These are phyloP conservation scores for Fragaria ananassa DNA, from an alignment of 306 rosid genomes.

Conservation along the genomic window DNA sequence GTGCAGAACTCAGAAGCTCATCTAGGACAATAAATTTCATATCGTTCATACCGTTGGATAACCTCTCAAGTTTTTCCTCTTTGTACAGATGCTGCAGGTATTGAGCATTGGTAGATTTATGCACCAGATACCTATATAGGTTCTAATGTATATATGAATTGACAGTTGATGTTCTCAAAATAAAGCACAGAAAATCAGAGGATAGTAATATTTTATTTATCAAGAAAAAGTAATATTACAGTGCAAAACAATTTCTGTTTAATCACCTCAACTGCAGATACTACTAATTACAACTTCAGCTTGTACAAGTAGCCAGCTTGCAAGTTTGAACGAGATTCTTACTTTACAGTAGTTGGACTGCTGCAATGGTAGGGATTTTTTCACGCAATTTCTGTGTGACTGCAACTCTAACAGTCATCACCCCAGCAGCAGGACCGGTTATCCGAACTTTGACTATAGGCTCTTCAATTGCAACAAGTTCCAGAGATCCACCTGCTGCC, in stretches of 20 bases:
- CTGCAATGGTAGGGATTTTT: constrained; percentile 81
- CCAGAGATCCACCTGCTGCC: constrained; percentile 85
- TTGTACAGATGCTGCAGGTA: constrained; percentile 36
- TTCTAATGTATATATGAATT: neutral
- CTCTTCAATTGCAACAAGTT: constrained; percentile 78
- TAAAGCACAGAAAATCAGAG: neutral
- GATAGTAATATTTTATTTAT: neutral
- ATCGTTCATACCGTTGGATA: constrained; percentile 90
- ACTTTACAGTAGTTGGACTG: constrained; percentile 68
- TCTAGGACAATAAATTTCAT: constrained; percentile 5
- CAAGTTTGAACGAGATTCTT: neutral
- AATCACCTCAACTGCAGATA: neutral
- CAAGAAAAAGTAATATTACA: neutral
- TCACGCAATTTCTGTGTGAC: constrained; percentile 92
- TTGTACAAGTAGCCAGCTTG: constrained; percentile 5
- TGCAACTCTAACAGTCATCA: constrained; percentile 93
- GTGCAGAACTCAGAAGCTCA: constrained; percentile 3
- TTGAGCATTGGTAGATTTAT: neutral
- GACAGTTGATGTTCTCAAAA: neutral
- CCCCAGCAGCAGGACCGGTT: constrained; percentile 35
- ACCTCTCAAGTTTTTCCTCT: constrained; percentile 85
- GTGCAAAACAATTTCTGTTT: neutral
- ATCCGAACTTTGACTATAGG: constrained; percentile 63
- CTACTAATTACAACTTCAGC: neutral
- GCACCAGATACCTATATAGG: neutral